A percentile compares a stretch with the other conserved stretches of the same genome.
phyloP scores from a whole-genome alignment of 768 basidiomycete species.

The Rhizopogon vinicolor region DNA sequence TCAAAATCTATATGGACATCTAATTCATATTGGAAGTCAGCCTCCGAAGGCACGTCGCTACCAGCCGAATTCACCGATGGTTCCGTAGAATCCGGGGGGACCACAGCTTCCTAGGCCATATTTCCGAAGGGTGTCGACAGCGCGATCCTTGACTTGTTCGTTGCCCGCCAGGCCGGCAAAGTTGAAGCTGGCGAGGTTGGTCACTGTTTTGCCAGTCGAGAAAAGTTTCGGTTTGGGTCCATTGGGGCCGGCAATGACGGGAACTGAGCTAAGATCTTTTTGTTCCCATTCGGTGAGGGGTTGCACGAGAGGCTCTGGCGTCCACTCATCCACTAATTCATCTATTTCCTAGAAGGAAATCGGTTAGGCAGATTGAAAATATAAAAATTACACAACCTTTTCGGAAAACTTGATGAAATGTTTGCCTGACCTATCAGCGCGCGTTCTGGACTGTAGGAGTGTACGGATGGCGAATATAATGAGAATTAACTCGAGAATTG shows the following conservation, averaged over 20 bases:
- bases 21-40: constrained; percentile 25
- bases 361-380: neutral
- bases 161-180: constrained; percentile 89
- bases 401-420: constrained; percentile 90
- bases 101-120: constrained; percentile 96
- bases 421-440: constrained; percentile 78
- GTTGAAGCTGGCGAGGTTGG: constrained; percentile 89
- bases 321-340: constrained; percentile 95
- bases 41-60: neutral
- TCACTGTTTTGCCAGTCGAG: constrained; percentile 65
- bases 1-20: constrained; percentile 93
- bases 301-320: constrained; percentile 74
- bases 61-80: constrained; percentile 59
- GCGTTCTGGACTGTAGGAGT: constrained; percentile 83
- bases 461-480: constrained; percentile 87
- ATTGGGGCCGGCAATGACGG: constrained; percentile 73
- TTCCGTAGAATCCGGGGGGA: constrained; percentile 96
- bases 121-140: constrained; percentile 77
- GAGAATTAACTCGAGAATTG: constrained; percentile 84
- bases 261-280: constrained; percentile 67
- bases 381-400: constrained; percentile 52
- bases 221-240: constrained; percentile 80
- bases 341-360: constrained; percentile 73
- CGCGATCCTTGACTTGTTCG: constrained; percentile 80
- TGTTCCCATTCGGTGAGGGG: constrained; percentile 57